phyloP scores from a whole-genome alignment of 441 rosid species.

The Pelargonium citronellum region DNA sequence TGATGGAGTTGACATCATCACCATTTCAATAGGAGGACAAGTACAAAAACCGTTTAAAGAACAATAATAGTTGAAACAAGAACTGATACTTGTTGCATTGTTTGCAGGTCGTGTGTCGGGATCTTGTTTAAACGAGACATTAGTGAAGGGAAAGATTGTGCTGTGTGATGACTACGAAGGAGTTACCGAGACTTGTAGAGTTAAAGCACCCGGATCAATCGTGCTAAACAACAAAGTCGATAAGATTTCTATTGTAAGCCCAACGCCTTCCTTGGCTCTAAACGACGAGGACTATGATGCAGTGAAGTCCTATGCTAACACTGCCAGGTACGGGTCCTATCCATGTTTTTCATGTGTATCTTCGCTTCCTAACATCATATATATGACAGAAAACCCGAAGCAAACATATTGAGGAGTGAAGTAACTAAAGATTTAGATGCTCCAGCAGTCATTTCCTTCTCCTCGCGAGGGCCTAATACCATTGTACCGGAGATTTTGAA shows the following conservation, averaged over 20 bases:
- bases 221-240: background rate
- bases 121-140: conserved; percentile 24
- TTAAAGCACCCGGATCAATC: conserved; percentile 31
- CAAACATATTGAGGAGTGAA: conserved; percentile 32
- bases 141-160: conserved; percentile 39
- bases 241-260: conserved; percentile 10
- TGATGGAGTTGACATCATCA: conserved; percentile 45
- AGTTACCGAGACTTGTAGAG: background rate
- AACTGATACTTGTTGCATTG: background rate
- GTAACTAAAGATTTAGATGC: conserved; percentile 17
- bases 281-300: background rate
- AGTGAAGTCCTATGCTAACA: conserved; percentile 21
- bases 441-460: background rate
- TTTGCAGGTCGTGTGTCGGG: conserved; percentile 18
- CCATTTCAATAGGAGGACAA: conserved; percentile 29
- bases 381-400: conserved; percentile 28
- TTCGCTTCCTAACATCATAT: background rate
- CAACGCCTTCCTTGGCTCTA: conserved; percentile 29
- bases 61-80: too few relatives aligned
- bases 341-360: too few relatives aligned
- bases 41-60: background rate
- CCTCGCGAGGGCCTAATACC: background rate
- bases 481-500: background rate
- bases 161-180: conserved; percentile 16
- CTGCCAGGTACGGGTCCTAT: conserved; percentile 25